A percentile compares a stretch with the other conserved stretches of the same genome.
phyloP scores from a whole-genome alignment of 2,329 filamentous ascomycete genomes.

The Periconia macrospinosa region DNA sequence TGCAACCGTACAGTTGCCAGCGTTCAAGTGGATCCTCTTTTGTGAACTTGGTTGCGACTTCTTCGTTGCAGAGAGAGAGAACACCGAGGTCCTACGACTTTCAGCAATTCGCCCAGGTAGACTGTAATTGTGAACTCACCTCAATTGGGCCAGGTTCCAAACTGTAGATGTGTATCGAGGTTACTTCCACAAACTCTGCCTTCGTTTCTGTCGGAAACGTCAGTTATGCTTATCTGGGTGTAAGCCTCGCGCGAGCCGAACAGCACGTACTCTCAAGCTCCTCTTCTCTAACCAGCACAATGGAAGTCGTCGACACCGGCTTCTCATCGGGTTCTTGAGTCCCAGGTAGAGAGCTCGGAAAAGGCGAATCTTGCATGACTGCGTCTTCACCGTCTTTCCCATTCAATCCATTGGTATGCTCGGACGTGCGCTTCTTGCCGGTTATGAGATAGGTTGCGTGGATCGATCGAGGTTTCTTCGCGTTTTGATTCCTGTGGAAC shows the following conservation, averaged over 20 bases:
- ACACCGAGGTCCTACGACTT: constrained; percentile 63
- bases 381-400: constrained; percentile 65
- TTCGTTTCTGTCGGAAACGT: constrained; percentile 60
- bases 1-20: constrained; percentile 69
- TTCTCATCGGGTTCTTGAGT: constrained; percentile 46
- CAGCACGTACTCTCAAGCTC: constrained; percentile 63
- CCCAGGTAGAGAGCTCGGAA: constrained; percentile 67
- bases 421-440: constrained; percentile 59
- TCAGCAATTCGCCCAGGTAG: constrained; percentile 44
- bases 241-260: not conserved
- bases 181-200: constrained; percentile 69
- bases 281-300: constrained; percentile 73
- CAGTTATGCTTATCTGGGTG: constrained; percentile 6
- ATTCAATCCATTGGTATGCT: constrained; percentile 42
- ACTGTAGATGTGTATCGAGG: constrained; percentile 85
- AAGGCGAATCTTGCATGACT: constrained; percentile 66
- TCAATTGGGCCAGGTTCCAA: constrained; percentile 71
- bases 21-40: constrained; percentile 62
- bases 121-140: constrained; percentile 42
- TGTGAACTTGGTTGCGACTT: constrained; percentile 59
- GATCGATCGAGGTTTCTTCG: constrained; percentile 71
- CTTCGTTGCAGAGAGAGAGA: constrained; percentile 69
- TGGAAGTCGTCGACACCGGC: constrained; percentile 56
- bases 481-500: constrained; percentile 78
- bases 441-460: constrained; percentile 91